phyloP scores from a whole-genome alignment of 1,139 yeast species.

The Candida buenavistaensis region DNA sequence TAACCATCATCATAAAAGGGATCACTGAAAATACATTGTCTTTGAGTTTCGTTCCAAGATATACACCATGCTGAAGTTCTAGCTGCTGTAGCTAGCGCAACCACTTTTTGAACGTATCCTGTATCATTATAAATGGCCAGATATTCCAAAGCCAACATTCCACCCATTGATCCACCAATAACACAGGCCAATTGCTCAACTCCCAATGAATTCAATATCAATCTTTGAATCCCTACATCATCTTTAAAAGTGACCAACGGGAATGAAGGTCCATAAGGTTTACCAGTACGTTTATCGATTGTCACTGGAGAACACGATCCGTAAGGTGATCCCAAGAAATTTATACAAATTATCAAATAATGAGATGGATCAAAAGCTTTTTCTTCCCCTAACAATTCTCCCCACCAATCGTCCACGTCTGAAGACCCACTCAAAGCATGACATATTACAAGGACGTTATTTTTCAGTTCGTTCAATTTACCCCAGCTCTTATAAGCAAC shows the following conservation, averaged over 20 bases:
- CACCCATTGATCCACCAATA: conserved; percentile 98
- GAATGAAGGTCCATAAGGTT: conserved; percentile 88
- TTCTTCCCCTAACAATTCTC: conserved; percentile 84
- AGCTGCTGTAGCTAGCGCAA: conserved; percentile 92
- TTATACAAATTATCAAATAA: conserved; percentile 82
- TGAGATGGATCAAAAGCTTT: conserved; percentile 89
- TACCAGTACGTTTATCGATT: conserved; percentile 67
- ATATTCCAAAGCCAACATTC: conserved; percentile 94
- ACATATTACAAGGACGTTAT: conserved; percentile 82
- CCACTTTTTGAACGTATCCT: conserved; percentile 65
- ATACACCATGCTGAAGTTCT: conserved; percentile 98
- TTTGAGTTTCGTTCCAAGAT: conserved; percentile 97
- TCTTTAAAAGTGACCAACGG: conserved; percentile 92
- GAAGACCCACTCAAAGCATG: conserved; percentile 96
- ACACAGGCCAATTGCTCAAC: conserved; percentile 78
- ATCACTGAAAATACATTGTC: conserved; percentile 93
- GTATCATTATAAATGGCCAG: conserved; percentile 65
- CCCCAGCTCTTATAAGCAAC: conserved; percentile 97
- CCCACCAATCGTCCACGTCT: conserved; percentile 99
- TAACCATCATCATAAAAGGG: conserved; percentile 92
- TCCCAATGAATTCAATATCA: conserved; percentile 72
- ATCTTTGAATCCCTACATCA: conserved; percentile 78
- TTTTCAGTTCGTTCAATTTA: conserved; percentile 58
- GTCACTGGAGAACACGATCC: conserved; percentile 94
- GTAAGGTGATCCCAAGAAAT: conserved; percentile 92